A percentile compares a stretch with the other conserved stretches of the same genome.
phyloP scores from a whole-genome alignment of 2,329 filamentous ascomycete genomes.

The Akanthomyces uredinophilus region DNA sequence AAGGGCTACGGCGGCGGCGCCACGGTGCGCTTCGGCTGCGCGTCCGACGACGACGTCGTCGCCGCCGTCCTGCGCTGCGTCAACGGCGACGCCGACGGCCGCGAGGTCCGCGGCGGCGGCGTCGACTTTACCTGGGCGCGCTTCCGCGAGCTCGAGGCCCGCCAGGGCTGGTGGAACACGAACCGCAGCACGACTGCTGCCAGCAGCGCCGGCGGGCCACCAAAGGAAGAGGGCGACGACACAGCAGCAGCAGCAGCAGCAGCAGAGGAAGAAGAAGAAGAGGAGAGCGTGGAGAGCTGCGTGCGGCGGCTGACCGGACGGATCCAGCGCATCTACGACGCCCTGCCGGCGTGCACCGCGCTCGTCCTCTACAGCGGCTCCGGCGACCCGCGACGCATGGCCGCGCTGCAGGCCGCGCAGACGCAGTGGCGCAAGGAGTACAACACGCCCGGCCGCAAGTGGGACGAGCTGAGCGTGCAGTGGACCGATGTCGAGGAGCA shows the following conservation, averaged over 20 bases:
- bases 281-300: slow-evolving; percentile 37
- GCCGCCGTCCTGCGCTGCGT: slow-evolving; percentile 53
- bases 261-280: too few relatives aligned
- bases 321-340: slow-evolving; percentile 50
- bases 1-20: slow-evolving; percentile 53
- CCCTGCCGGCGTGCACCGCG: slow-evolving; percentile 59
- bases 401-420: slow-evolving; percentile 55
- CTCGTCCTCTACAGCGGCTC: slow-evolving; percentile 62
- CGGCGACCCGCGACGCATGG: slow-evolving; percentile 64
- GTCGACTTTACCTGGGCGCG: slow-evolving; percentile 65
- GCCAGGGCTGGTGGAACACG: slow-evolving; percentile 64
- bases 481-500: slow-evolving; percentile 66
- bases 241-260: too few relatives aligned
- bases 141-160: slow-evolving; percentile 59
- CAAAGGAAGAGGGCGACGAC: slow-evolving; percentile 15
- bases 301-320: slow-evolving; percentile 42
- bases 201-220: slow-evolving; percentile 31
- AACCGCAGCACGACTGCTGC: slow-evolving; percentile 38
- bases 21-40: slow-evolving; percentile 52
- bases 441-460: slow-evolving; percentile 57
- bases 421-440: slow-evolving; percentile 59
- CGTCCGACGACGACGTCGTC: slow-evolving; percentile 54
- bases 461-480: slow-evolving; percentile 61
- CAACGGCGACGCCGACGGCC: slow-evolving; percentile 51
- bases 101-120: slow-evolving; percentile 53